phyloP scores from a whole-genome alignment of 495 filamentous ascomycete species.

The Aspergillus asperescens region DNA sequence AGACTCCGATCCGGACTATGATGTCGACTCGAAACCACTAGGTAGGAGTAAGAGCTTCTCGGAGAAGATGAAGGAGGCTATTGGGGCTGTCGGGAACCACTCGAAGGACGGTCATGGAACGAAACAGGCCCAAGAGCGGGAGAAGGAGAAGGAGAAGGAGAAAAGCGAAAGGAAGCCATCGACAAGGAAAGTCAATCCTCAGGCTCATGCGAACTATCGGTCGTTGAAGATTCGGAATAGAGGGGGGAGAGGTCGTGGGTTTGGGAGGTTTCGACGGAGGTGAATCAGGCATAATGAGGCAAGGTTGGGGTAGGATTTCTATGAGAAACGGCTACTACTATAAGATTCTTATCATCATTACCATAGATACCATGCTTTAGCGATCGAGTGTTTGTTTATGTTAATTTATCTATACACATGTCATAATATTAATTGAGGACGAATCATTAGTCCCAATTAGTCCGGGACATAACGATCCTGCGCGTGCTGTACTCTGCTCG shows the following conservation, averaged over 20 bases:
- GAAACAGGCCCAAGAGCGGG: constrained; percentile 22
- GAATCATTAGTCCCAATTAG: constrained; percentile 17
- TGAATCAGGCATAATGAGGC: constrained; percentile 20
- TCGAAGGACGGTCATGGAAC: too few relatives aligned
- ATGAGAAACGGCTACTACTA: constrained; percentile 29
- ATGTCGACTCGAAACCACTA: constrained; percentile 20
- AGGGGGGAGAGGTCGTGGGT: constrained; percentile 35
- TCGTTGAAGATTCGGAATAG: constrained; percentile 70
- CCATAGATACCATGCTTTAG: constrained; percentile 24
- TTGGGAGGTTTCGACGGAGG: constrained; percentile 43
- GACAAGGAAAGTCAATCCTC: constrained; percentile 62
- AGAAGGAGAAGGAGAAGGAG: constrained; percentile 29
- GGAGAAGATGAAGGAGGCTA: constrained; percentile 42
- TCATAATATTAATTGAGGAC: constrained; percentile 10
- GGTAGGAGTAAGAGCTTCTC: constrained; percentile 37
- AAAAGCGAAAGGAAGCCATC: constrained; percentile 49
- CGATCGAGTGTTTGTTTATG: constrained; percentile 14
- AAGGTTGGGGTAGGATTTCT: background rate
- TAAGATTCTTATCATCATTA: constrained; percentile 5
- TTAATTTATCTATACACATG: constrained; percentile 3
- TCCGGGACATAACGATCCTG: constrained; percentile 40
- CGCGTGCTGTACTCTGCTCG: constrained; percentile 28
- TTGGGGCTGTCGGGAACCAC: constrained; percentile 19
- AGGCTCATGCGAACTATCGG: constrained; percentile 78
- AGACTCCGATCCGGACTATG: constrained; percentile 29